A percentile compares a stretch with the other conserved stretches of the same genome.
These are phyloP conservation scores for Pochonia chlamydosporia DNA, from an alignment of 2,329 filamentous ascomycete species.

Conservation along the genomic window DNA sequence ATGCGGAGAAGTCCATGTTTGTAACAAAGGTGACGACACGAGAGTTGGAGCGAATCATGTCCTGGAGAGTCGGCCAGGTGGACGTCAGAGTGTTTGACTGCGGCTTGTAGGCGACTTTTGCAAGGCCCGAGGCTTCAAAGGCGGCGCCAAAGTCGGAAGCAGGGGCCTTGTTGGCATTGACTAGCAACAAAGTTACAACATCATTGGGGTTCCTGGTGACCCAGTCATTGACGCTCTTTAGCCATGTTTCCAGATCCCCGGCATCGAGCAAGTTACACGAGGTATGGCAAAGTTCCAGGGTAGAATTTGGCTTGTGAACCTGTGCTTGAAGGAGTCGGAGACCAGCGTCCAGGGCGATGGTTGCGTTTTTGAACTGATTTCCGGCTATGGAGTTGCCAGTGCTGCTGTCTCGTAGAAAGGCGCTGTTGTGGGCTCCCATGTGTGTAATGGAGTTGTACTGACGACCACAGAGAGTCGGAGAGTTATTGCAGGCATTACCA, in stretches of 20 bases:
- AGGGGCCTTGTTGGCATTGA: conserved; percentile 59
- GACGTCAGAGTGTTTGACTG: conserved; percentile 32
- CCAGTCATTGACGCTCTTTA: conserved; percentile 60
- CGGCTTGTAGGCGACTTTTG: conserved; percentile 55
- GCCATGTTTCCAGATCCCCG: conserved; percentile 59
- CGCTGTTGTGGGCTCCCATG: conserved; percentile 69
- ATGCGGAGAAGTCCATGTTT: conserved; percentile 34
- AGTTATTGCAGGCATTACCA: conserved; percentile 68
- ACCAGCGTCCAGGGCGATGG: conserved; percentile 63
- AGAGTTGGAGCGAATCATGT: conserved; percentile 58
- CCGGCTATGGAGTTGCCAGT: conserved; percentile 59
- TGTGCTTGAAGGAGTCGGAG: conserved; percentile 67
- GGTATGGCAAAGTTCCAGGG: conserved; percentile 65
- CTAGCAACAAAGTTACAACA: conserved; percentile 68
- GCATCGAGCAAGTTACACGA: conserved; percentile 63
- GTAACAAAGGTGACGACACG: conserved; percentile 67
- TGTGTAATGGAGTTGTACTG: conserved; percentile 72
- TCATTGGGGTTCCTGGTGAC: conserved; percentile 65
- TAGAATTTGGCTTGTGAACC: conserved; percentile 56
- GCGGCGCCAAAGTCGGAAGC: conserved; percentile 48
- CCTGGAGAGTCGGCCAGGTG: conserved; percentile 66
- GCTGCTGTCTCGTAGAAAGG: conserved; percentile 61
- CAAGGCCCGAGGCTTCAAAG: conserved; percentile 55
- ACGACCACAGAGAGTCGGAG: conserved; percentile 63
- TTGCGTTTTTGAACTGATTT: conserved; percentile 71